Base-by-base conservation (phyloP, 371 early-diverging fungal species). In the Mortierella sp. region DNA sequence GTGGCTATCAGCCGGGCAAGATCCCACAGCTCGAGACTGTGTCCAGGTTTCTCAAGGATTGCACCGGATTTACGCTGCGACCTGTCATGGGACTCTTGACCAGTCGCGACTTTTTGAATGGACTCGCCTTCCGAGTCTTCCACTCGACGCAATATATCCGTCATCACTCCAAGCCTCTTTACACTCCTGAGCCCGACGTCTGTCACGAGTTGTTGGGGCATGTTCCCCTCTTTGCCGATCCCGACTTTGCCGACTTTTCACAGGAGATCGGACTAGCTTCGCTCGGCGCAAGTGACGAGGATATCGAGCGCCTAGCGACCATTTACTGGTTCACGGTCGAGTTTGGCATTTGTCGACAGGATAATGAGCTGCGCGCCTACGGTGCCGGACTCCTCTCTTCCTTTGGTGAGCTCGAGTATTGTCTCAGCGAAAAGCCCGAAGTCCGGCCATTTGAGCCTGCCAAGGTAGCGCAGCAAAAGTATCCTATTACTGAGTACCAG, bases 141-240 rank as follows among this genome's bases (percentile, higher is more conserved):
- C 95, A 97, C 75, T 93, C 94, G 51, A 98, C 98, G 4, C 98
- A 98, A 84, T 98, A 98, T 74, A 96, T 97, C 70, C 92, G 98
- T 15, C 97, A 98, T 75, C 89, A 92, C 73, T 95, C 96, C 16
- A 87, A 88, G 60, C 98, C 98, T 2, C 87, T 93, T 46, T 98
- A 97, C 80, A 98, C 98, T 1, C 97, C 98, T 15, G 98, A 98
- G 75, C 98, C 98, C 14, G 95, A 95, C 75, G 88, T 93, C 5
- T 95, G 95, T 74, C 95, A 95, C 68, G 95, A 95, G 76, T 75
- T 94, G 18, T 70, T 95, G 29, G 95, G 95, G 19, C 93, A 95
- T 67, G 94, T 92, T 1, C 94, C 95, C 18, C 81, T 95, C 74
- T 97, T 96, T 83, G 97, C 97, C 37, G 94, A 97, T 74, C 97